Percentiles rank a stretch among this genome's conserved stretches.
Evolutionary conservation across 2,329 filamentous ascomycete species (phyloP).

Genomic region (Aspergillus sp.): DNA sequence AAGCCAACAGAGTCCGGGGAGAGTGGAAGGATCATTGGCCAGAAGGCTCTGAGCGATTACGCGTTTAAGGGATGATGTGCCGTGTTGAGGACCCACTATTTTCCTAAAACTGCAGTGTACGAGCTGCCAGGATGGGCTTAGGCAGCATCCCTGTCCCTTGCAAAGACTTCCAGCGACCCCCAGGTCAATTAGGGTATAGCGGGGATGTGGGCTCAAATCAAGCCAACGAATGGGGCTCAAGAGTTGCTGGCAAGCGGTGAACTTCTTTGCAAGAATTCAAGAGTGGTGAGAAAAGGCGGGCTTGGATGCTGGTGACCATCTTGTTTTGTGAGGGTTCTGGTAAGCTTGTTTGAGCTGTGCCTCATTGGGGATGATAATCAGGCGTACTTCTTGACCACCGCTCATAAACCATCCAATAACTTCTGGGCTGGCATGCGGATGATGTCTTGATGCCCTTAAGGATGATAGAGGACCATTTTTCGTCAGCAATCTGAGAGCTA

Average conservation of each 20-base stretch:
- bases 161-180: constrained; percentile 15
- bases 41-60: constrained; percentile 22
- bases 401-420: too few relatives aligned
- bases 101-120: constrained; percentile 22
- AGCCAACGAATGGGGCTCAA: constrained; percentile 15
- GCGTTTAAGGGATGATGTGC: constrained; percentile 32
- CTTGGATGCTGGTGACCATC: neutral
- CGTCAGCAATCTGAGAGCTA: neutral
- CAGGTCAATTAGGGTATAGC: constrained; percentile 10
- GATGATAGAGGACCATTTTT: neutral
- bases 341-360: neutral
- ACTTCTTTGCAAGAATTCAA: neutral
- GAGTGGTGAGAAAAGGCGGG: constrained; percentile 10
- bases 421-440: neutral
- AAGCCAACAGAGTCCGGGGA: constrained; percentile 8
- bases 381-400: too few relatives aligned
- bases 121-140: constrained; percentile 28
- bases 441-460: neutral
- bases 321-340: neutral
- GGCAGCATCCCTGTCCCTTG: constrained; percentile 19
- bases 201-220: constrained; percentile 13
- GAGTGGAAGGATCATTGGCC: constrained; percentile 17
- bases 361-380: neutral
- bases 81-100: constrained; percentile 22
- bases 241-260: constrained; percentile 27